Base-by-base conservation (phyloP, 495 filamentous ascomycete genomes). In the Copromyces sp. region DNA sequence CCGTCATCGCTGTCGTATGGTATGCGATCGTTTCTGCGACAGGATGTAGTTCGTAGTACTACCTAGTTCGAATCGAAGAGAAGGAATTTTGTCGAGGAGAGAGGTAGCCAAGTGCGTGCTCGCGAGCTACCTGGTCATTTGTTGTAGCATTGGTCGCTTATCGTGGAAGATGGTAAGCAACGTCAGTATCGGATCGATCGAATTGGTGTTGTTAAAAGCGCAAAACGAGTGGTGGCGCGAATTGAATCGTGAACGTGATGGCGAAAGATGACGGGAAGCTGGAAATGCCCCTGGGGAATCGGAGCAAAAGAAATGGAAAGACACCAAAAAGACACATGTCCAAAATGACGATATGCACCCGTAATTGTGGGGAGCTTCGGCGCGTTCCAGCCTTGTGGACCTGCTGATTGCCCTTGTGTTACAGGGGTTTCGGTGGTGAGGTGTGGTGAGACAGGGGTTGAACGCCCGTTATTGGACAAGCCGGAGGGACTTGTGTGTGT, bases 291-390 rank as follows among this genome's bases (percentile, higher is more conserved):
- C 24, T 8, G 29, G 12, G 47, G 29, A 61, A 61, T 61, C 29
- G 12, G 29, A 61, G 53, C 24, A 35, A 61, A 61, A 2, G 8
- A 14, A 61, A n/a, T n/a, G n/a, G n/a, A n/a, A 20, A 47, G 14
- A 61, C 53, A 32, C 0, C 24, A 61, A 61, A 32, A 61, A 61
- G 71, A 39, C 74, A 75, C 69, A 75, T 75, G 68, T 81, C 70
- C 65, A 72, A 69, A 72, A 72, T 72, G 71, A 72, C 71, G 71
- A 61, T 59, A 61, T 61, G 2, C 53, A 61, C 53, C 29, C 53
- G 14, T 35, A 35, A 61, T 9, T 61, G 53, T 61, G 53, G 53
- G 53, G 53, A 61, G 53, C 53, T 61, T 61, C 53, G 29, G 53
- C 53, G 53, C 53, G 53, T 61, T 61, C 53, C 53, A 61, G 53